Conservation (phyloP, 169 alveolate genomes). For the Perkinsus marinus region DNA sequence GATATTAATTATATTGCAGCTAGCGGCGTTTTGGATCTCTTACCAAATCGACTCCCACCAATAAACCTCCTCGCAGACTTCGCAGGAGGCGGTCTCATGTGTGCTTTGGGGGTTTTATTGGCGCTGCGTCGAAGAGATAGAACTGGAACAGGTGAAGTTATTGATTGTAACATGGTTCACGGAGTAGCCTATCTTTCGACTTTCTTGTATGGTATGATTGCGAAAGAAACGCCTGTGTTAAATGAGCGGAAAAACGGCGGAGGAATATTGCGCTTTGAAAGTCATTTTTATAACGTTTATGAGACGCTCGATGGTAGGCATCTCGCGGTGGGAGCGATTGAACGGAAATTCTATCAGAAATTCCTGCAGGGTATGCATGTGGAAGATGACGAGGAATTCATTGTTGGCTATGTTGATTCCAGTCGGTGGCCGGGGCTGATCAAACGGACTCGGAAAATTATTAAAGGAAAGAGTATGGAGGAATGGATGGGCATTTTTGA, state of each 20-base stretch:
- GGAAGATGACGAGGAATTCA: neutral
- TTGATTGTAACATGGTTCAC: neutral
- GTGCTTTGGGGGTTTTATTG: neutral
- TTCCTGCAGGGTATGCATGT: neutral
- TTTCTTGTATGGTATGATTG: neutral
- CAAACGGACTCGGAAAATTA: neutral
- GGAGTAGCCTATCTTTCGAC: neutral
- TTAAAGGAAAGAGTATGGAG: neutral
- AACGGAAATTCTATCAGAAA: neutral
- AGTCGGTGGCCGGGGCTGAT: neutral
- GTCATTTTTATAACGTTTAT: neutral
- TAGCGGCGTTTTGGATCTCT: neutral
- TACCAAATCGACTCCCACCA: neutral
- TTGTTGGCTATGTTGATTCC: neutral
- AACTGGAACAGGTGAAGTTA: neutral
- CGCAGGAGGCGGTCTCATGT: neutral
- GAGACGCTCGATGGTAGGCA: neutral
- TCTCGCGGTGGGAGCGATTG: neutral
- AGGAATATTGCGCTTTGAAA: neutral
- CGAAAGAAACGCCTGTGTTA: neutral
- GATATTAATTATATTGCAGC: neutral
- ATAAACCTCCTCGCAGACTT: neutral
- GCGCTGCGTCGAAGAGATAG: neutral
- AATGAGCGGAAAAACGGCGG: neutral
- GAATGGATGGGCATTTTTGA: neutral